phyloP scores from a whole-genome alignment of 1,139 yeast genomes.

The Spathaspora sp. region DNA sequence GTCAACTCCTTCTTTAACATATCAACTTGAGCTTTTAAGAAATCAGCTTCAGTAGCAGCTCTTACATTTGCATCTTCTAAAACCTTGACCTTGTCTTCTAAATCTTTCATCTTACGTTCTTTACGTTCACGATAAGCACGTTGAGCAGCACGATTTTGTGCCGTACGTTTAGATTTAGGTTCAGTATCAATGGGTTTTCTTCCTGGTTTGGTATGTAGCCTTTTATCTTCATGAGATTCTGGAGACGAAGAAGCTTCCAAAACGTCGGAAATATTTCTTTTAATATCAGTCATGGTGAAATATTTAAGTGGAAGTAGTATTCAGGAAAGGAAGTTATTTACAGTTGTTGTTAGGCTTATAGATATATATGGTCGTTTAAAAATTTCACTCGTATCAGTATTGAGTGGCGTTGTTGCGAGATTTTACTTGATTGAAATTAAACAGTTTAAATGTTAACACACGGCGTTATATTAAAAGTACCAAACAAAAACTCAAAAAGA shows the following conservation, averaged over 20 bases:
- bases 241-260: slow-evolving; percentile 16
- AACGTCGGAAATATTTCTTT: slow-evolving; percentile 34
- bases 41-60: slow-evolving; percentile 68
- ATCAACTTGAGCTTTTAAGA: slow-evolving; percentile 73
- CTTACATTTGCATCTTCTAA: slow-evolving; percentile 70
- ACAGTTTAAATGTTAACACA: background rate
- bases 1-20: slow-evolving; percentile 71
- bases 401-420: background rate
- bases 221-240: slow-evolving; percentile 34
- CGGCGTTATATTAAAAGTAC: background rate
- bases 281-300: slow-evolving; percentile 33
- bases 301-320: too few relatives aligned
- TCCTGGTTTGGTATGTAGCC: slow-evolving; percentile 43
- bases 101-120: slow-evolving; percentile 80
- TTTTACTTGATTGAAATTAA: too few relatives aligned
- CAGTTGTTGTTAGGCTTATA: too few relatives aligned
- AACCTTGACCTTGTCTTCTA: slow-evolving; percentile 72
- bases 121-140: slow-evolving; percentile 94
- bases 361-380: too few relatives aligned
- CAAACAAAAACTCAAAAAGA: background rate
- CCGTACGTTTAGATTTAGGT: slow-evolving; percentile 85
- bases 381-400: background rate
- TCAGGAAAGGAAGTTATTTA: too few relatives aligned
- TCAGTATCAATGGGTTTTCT: slow-evolving; percentile 78
- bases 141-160: slow-evolving; percentile 97